Evolutionary conservation across 1,139 yeast genomes (phyloP), one percentile per base, ranked within the genome.

Genomic region (Magnusiomyces fungicola): DNA sequence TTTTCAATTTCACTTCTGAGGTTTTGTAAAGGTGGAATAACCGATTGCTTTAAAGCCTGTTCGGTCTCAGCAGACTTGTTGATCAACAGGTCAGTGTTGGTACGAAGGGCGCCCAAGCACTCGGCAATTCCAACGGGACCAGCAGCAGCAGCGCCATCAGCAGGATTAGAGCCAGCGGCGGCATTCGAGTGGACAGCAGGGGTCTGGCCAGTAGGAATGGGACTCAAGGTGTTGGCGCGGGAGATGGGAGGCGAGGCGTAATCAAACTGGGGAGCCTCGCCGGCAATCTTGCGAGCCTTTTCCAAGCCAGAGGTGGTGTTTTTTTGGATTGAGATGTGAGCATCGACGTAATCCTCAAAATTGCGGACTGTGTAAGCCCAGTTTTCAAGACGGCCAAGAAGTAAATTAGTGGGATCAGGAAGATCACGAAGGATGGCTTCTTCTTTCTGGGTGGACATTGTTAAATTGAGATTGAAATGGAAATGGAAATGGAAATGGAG

Each of bases 1-100:
- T 69, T 69, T 47, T 69, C 71, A 50, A 71, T 63, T 46, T 70
- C 73, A 42, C 62, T 62, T 33, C 54, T 53, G 32, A 69, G 60
- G 19, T 64, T 60, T 45, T 64, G 66, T 49, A 71, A 55, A 41
- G 62, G 67, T 19, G 73, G 72, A 14, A 62, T 50, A 18, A 70
- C 64, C 14, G 61, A 52, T 29, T 55, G 43, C 55, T 62, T 61
- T 54, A 69, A 56, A 41, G 63, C 51, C 41, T 57, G 55, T 51
- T 67, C 72, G 7, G 63, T 59, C 41, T 63, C 64, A 21, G 52
- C 55, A 27, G 70, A 64, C 55, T 66, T 68, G 53, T 63, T 61
- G 52, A 62, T 53, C 37, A 68, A 59, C 27, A 50, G 50, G 30
- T 70, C 73, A 27, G 67, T 60, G 48, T 56, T 57, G 27, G 56